These are phyloP conservation scores for Citrus inodora DNA, from an alignment of 345 rosid genomes.

Conservation along the genomic window DNA sequence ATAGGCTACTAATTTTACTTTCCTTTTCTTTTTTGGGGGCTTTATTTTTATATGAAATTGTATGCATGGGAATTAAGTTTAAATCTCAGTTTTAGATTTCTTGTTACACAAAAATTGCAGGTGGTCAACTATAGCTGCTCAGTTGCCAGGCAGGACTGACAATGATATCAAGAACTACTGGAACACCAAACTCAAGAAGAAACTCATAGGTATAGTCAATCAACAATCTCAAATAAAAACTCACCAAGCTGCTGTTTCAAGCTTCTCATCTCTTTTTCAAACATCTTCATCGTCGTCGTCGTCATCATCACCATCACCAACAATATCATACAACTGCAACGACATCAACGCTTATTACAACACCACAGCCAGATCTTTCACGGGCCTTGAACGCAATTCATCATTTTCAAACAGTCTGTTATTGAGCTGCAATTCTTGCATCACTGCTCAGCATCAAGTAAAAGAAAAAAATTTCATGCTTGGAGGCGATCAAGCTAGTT, in stretches of 20 bases:
- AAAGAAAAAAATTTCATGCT: slow-evolving; percentile 25
- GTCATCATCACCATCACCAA: slow-evolving; percentile 9
- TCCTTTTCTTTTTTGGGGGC: background rate
- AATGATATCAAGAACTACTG: slow-evolving; percentile 91
- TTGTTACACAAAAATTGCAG: slow-evolving; percentile 27
- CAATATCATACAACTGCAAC: slow-evolving; percentile 24
- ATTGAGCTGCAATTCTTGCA: slow-evolving; percentile 27
- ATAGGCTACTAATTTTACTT: slow-evolving; percentile 12
- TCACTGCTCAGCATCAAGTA: slow-evolving; percentile 25
- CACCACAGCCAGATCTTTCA: slow-evolving; percentile 24
- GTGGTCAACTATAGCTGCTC: slow-evolving; percentile 92
- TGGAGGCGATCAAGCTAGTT: slow-evolving; percentile 41
- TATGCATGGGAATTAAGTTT: background rate
- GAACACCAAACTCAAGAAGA: slow-evolving; percentile 94
- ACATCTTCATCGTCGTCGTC: slow-evolving; percentile 21
- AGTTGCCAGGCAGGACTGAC: slow-evolving; percentile 85
- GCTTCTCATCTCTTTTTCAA: slow-evolving; percentile 27
- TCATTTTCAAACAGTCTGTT: slow-evolving; percentile 31
- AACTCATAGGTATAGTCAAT: slow-evolving; percentile 40
- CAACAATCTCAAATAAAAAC: slow-evolving; percentile 22
- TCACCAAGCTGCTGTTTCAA: slow-evolving; percentile 5
- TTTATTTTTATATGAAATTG: background rate
- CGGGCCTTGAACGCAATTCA: slow-evolving; percentile 19
- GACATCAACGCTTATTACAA: slow-evolving; percentile 22
- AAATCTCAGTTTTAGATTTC: background rate